These are phyloP conservation scores for Linnemannia zychae DNA, from an alignment of 192 early-diverging fungal genomes.

Conservation along the genomic window DNA sequence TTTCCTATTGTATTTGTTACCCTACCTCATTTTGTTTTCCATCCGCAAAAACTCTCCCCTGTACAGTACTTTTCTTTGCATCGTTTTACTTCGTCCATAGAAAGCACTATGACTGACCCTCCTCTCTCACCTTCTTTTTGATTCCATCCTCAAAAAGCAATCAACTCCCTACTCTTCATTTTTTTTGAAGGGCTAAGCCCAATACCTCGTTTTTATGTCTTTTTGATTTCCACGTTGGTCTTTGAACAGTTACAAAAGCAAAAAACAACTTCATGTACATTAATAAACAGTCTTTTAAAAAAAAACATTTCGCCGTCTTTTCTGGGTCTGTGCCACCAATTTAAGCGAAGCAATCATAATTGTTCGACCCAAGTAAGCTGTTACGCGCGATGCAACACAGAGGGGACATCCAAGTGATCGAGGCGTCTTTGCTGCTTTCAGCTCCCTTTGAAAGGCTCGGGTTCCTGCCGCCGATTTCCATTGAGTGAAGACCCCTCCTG, in stretches of 20 bases:
- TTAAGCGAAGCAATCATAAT: too few relatives aligned
- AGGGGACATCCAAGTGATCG: too few relatives aligned
- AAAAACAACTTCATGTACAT: not conserved
- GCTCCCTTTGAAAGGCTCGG: too few relatives aligned
- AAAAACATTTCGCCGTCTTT: not conserved
- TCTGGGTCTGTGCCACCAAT: too few relatives aligned
- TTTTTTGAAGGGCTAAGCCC: not conserved
- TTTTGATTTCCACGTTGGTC: not conserved
- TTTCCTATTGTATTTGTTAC: not conserved
- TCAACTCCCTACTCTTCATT: constrained; percentile 15
- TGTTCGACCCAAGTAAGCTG: too few relatives aligned
- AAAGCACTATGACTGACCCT: constrained; percentile 27
- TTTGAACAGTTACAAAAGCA: not conserved
- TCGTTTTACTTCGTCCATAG: not conserved
- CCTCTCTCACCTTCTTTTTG: not conserved
- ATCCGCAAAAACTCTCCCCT: not conserved
- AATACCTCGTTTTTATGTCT: constrained; percentile 8
- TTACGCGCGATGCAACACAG: too few relatives aligned
- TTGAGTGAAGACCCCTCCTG: too few relatives aligned
- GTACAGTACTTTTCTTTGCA: constrained; percentile 41
- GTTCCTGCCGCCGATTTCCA: too few relatives aligned
- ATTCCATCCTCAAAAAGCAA: not conserved
- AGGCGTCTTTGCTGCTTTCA: too few relatives aligned
- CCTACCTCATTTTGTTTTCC: not conserved
- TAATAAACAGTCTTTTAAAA: not conserved